Evolutionary conservation across 2,329 filamentous ascomycete species (phyloP).

Genomic region (Fusarium pseudonygamai): DNA sequence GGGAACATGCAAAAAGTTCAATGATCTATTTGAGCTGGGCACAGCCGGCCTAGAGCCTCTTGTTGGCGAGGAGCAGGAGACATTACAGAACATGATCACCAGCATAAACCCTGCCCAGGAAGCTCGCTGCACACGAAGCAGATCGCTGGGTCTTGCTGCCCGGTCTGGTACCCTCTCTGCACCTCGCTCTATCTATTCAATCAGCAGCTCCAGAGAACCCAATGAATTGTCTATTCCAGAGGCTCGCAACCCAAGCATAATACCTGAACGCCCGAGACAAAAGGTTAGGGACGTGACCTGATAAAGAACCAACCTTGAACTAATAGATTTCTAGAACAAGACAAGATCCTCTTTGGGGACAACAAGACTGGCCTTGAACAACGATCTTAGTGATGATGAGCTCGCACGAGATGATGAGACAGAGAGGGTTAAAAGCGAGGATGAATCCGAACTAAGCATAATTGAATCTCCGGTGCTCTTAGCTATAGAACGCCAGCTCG

Average conservation of each 20-base stretch:
- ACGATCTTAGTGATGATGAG: background rate
- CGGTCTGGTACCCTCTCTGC: rapidly evolving
- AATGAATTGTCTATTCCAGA: background rate
- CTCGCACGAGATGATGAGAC: rapidly evolving
- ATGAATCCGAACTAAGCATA: background rate
- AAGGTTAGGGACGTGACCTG: background rate
- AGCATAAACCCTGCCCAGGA: rapidly evolving
- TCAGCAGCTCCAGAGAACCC: background rate
- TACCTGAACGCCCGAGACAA: background rate
- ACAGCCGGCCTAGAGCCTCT: rapidly evolving
- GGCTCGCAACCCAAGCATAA: rapidly evolving
- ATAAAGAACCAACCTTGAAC: background rate
- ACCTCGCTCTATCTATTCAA: background rate
- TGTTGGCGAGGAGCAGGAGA: background rate
- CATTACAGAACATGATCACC: rapidly evolving
- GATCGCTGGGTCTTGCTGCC: background rate
- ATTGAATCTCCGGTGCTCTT: rapidly evolving
- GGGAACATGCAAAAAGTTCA: background rate
- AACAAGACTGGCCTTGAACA: rapidly evolving
- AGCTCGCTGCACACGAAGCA: background rate
- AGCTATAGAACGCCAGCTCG: rapidly evolving
- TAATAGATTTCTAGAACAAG: rapidly evolving
- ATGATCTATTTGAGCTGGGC: background rate
- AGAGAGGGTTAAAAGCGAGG: rapidly evolving
- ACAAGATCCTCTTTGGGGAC: rapidly evolving